These are phyloP conservation scores for Corchorus capsularis DNA, from an alignment of 345 rosid species.

Conservation along the genomic window DNA sequence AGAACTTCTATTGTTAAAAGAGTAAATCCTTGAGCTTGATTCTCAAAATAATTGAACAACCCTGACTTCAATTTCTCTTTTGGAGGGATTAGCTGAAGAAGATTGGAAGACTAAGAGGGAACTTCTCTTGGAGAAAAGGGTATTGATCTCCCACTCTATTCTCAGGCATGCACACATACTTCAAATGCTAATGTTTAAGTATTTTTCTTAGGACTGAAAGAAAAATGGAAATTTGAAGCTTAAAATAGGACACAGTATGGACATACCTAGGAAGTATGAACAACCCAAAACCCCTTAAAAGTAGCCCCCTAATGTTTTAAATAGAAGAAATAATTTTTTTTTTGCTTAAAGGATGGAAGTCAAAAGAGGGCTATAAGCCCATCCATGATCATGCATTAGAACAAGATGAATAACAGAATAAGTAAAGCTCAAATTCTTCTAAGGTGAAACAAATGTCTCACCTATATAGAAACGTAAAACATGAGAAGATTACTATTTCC, in stretches of 20 bases:
- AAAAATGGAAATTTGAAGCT: neutral
- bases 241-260: neutral
- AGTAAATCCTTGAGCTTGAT: neutral
- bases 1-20: neutral
- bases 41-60: conserved; percentile 4
- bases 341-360: neutral
- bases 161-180: neutral
- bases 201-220: neutral
- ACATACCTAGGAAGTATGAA: neutral
- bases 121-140: conserved; percentile 79
- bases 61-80: conserved; percentile 26
- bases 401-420: neutral
- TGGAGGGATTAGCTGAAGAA: conserved; percentile 84
- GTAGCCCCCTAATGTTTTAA: neutral
- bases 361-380: neutral
- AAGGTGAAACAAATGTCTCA: neutral
- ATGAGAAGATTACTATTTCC: neutral
- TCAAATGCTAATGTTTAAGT: neutral
- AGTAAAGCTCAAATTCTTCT: neutral
- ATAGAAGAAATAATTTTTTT: neutral
- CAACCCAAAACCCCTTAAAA: neutral
- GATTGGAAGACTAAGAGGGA: conserved; percentile 93
- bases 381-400: neutral
- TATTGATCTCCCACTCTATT: conserved; percentile 22
- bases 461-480: neutral